Percentiles rank a stretch among this genome's conserved stretches.
These are phyloP conservation scores for Pseudopithomyces maydicus DNA, from an alignment of 2,329 filamentous ascomycete genomes.

Conservation along the genomic window DNA sequence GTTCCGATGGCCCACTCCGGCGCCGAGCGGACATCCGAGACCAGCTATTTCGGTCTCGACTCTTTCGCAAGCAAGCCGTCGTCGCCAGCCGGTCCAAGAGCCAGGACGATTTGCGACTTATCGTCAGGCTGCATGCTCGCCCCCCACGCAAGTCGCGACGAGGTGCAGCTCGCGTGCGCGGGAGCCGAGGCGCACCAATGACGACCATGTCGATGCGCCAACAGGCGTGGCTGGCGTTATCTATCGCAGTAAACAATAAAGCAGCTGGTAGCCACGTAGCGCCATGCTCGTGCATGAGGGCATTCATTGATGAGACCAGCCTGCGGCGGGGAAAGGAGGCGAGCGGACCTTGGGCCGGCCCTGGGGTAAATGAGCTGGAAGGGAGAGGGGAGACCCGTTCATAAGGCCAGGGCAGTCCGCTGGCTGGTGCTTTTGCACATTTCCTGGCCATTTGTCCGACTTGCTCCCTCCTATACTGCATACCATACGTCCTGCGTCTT, in stretches of 20 bases:
- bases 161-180: neutral
- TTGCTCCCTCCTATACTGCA: neutral
- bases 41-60: neutral
- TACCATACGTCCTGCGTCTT: neutral
- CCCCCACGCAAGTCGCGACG: neutral
- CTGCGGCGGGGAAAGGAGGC: neutral
- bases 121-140: neutral
- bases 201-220: neutral
- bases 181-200: neutral
- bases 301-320: neutral
- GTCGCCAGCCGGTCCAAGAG: neutral
- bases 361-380: neutral
- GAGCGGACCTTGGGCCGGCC: neutral
- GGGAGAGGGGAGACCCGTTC: neutral
- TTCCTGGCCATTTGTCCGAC: neutral
- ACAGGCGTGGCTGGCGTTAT: constrained; percentile 4
- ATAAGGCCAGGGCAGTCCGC: constrained; percentile 1
- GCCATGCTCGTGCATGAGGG: neutral
- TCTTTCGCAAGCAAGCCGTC: neutral
- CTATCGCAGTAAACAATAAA: constrained; percentile 6
- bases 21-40: neutral
- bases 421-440: constrained; percentile 2
- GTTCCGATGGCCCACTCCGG: neutral
- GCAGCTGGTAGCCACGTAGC: neutral
- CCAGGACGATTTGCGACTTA: constrained; percentile 3